Conservation (phyloP, 345 rosid species). For the Gossypium arboreum region DNA sequence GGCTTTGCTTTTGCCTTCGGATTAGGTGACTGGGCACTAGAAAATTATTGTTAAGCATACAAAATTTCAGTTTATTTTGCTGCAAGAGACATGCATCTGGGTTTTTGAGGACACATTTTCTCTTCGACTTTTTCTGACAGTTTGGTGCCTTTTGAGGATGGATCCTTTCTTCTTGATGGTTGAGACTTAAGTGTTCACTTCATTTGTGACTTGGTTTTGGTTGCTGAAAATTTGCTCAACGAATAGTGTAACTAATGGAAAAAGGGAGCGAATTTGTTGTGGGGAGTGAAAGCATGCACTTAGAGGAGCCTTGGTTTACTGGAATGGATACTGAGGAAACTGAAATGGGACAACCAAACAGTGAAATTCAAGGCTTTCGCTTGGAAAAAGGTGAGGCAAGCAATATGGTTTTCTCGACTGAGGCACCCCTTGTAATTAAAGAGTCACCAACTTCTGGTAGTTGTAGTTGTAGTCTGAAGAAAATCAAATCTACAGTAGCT, state of each 20-base stretch:
- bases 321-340: conserved; percentile 52
- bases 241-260: conserved; percentile 36
- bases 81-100: conserved; percentile 8
- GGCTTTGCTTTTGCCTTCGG: conserved; percentile 1
- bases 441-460: conserved; percentile 38
- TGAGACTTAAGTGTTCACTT: neutral
- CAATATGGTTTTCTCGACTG: conserved; percentile 59
- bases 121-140: neutral
- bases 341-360: conserved; percentile 28
- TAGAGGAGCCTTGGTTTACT: conserved; percentile 35
- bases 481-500: conserved; percentile 21
- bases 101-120: neutral
- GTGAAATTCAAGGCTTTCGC: conserved; percentile 30
- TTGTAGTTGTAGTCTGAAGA: conserved; percentile 49
- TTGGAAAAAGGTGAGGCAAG: conserved; percentile 49
- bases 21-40: neutral
- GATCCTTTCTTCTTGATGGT: neutral
- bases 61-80: neutral
- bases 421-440: conserved; percentile 44
- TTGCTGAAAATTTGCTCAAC: neutral
- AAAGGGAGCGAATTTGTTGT: conserved; percentile 25
- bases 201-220: neutral
- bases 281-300: conserved; percentile 22
- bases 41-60: neutral
- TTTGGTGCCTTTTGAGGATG: neutral